These are phyloP conservation scores for Trichophyton equinum DNA, from an alignment of 2,329 filamentous ascomycete species.

Conservation along the genomic window DNA sequence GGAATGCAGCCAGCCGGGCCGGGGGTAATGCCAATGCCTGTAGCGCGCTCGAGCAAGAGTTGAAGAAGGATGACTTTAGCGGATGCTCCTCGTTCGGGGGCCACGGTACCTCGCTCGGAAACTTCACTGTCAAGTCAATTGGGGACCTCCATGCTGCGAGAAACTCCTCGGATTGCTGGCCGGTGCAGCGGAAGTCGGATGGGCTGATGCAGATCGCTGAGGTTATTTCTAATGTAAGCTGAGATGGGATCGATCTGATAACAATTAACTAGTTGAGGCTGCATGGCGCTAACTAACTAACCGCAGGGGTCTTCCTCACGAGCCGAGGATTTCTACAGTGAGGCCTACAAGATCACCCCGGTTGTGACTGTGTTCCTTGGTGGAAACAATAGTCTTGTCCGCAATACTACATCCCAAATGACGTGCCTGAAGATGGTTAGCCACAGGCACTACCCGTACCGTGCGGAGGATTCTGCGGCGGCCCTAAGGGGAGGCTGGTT, in stretches of 20 bases:
- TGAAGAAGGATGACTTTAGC: background rate
- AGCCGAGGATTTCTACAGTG: background rate
- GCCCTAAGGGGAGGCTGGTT: background rate
- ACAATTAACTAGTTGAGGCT: no score
- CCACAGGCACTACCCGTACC: background rate
- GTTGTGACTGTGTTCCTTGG: constrained; percentile 13
- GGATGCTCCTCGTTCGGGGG: background rate
- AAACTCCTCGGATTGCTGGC: background rate
- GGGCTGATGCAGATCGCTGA: background rate
- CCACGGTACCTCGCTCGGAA: background rate
- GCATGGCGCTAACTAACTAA: background rate
- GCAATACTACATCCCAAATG: constrained; percentile 10
- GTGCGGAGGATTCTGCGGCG: background rate
- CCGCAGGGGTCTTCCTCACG: constrained; percentile 6
- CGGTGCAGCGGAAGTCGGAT: background rate
- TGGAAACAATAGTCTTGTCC: constrained; percentile 6
- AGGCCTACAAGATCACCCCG: constrained; percentile 13
- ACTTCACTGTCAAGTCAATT: background rate
- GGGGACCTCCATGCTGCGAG: background rate
- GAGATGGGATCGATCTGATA: no score
- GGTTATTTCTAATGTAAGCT: background rate
- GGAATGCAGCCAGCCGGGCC: background rate
- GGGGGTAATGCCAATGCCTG: background rate
- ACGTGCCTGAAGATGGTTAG: constrained; percentile 14
- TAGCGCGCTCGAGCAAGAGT: background rate